A percentile compares a stretch with the other conserved stretches of the same genome.
phyloP scores from a whole-genome alignment of 352 stramenopile species.

The Globisporangium mamillatum region DNA sequence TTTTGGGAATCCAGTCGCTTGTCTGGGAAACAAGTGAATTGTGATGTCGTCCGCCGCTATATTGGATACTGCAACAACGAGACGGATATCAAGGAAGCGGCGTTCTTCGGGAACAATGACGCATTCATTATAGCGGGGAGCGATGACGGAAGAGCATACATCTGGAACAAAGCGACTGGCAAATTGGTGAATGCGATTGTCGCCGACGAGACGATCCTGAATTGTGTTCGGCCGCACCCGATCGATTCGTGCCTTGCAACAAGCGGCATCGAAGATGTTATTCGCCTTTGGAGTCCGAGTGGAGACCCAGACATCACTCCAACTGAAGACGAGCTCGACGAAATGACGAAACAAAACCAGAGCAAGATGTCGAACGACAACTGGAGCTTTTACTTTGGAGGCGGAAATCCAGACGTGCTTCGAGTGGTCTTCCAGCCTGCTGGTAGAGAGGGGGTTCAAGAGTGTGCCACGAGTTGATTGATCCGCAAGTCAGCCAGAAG shows the following conservation, averaged over 20 bases:
- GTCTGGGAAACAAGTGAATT: constrained; percentile 48
- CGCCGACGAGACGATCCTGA: constrained; percentile 85
- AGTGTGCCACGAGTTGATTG: constrained; percentile 64
- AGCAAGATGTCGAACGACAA: constrained; percentile 55
- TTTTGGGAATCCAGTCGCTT: constrained; percentile 57
- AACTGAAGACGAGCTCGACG: constrained; percentile 47
- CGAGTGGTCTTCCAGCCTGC: constrained; percentile 64
- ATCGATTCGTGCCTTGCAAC: constrained; percentile 75
- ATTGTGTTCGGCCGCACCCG: constrained; percentile 87
- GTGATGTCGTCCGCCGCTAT: constrained; percentile 66
- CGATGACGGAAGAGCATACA: constrained; percentile 80
- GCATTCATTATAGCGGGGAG: constrained; percentile 84
- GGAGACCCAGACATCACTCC: constrained; percentile 36
- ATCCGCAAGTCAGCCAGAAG: not conserved
- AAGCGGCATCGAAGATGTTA: constrained; percentile 80
- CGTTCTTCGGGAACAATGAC: constrained; percentile 86
- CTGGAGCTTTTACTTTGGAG: constrained; percentile 36
- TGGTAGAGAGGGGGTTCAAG: constrained; percentile 50
- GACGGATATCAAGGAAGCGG: constrained; percentile 90
- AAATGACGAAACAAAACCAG: constrained; percentile 60
- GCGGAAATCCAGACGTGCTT: constrained; percentile 57
- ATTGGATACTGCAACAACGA: constrained; percentile 87
- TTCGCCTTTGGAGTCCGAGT: constrained; percentile 74
- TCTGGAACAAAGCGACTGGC: constrained; percentile 84
- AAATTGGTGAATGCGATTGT: constrained; percentile 79